Percentiles rank a stretch among this genome's conserved stretches.
Conservation (phyloP, 768 basidiomycete species). For the Auricularia sp. region DNA sequence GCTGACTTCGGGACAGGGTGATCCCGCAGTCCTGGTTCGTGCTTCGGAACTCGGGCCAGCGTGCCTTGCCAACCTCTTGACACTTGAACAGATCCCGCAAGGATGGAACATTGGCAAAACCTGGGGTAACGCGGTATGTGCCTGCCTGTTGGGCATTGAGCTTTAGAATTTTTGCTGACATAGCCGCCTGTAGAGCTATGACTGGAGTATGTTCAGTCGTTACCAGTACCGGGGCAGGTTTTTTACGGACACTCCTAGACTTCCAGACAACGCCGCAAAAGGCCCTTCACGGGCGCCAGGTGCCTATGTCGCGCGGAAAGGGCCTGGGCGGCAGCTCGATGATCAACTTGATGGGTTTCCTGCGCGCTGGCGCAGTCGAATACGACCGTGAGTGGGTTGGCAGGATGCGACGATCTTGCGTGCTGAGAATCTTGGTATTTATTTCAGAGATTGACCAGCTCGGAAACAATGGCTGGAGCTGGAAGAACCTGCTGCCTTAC, state of each 20-base stretch:
- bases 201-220: neutral
- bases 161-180: neutral
- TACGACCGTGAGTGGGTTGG: neutral
- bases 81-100: neutral
- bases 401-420: too few species aligned
- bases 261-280: neutral
- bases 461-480: slow-evolving; percentile 5
- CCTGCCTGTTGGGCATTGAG: neutral
- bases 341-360: slow-evolving; percentile 30
- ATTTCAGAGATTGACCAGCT: neutral
- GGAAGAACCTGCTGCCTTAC: slow-evolving; percentile 9
- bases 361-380: neutral
- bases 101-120: neutral
- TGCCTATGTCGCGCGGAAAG: slow-evolving; percentile 14
- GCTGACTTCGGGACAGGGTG: neutral
- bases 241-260: neutral
- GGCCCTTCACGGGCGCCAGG: neutral
- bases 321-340: slow-evolving; percentile 33
- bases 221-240: neutral
- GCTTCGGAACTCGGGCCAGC: neutral
- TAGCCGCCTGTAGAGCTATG: neutral
- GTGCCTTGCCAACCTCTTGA: neutral
- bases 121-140: neutral
- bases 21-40: neutral
- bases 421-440: too few species aligned